These are phyloP conservation scores for Neurospora tetraspora DNA, from an alignment of 495 filamentous ascomycete species.

Conservation along the genomic window DNA sequence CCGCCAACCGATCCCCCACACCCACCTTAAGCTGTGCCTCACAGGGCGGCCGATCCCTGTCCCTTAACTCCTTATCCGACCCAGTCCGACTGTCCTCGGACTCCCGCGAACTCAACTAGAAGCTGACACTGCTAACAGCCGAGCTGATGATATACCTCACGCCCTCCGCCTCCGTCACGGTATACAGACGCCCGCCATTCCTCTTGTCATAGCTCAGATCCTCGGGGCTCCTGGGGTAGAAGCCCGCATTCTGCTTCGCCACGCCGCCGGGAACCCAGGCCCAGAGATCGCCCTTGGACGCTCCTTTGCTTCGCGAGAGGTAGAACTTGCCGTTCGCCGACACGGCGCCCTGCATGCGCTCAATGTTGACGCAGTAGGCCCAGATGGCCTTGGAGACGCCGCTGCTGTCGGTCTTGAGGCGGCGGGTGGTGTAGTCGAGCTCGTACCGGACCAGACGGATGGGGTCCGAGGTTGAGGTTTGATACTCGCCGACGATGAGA, in stretches of 20 bases:
- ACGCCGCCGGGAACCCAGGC: conserved; percentile 7
- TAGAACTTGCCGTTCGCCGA: conserved; percentile 11
- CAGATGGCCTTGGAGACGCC: conserved; percentile 2
- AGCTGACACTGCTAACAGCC: background rate
- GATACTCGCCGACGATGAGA: conserved; percentile 10
- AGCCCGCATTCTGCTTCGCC: background rate
- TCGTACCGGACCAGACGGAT: conserved; percentile 6
- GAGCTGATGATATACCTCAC: conserved; percentile 3
- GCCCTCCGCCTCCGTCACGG: background rate
- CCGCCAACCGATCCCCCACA: background rate
- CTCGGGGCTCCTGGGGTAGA: conserved; percentile 1
- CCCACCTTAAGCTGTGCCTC: background rate
- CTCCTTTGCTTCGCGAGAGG: conserved; percentile 10
- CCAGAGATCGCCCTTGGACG: conserved; percentile 5
- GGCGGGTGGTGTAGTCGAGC: conserved; percentile 4
- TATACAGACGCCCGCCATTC: conserved; percentile 3
- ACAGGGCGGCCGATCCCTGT: background rate
- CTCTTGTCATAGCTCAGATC: conserved; percentile 9
- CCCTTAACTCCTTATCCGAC: background rate
- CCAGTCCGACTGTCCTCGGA: background rate
- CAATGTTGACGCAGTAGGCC: conserved; percentile 10
- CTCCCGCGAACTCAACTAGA: background rate
- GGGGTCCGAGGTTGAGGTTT: background rate
- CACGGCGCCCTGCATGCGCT: conserved; percentile 12
- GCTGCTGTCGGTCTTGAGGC: conserved; percentile 4